Percentiles rank a stretch among this genome's conserved stretches.
Evolutionary conservation across 257 asterid species (phyloP).

Genomic region (Penstemon davidsonii): DNA sequence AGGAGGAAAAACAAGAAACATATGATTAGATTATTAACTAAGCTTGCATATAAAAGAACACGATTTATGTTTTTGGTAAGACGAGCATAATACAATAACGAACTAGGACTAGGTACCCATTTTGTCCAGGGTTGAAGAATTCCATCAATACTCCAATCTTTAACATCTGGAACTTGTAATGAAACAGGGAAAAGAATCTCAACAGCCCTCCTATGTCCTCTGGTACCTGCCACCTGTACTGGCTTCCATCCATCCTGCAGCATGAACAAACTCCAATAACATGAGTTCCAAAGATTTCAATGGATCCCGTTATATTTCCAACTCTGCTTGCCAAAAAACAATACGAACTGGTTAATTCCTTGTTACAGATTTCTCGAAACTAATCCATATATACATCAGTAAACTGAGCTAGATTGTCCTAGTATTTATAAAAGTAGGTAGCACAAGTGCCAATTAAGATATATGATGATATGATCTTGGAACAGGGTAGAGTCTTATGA

Average conservation of each 20-base stretch:
- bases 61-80: neutral
- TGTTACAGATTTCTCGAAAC: neutral
- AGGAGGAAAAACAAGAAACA: constrained; percentile 11
- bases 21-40: neutral
- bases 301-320: constrained; percentile 2
- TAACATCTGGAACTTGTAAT: constrained; percentile 38
- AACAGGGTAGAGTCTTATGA: too few species aligned
- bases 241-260: constrained; percentile 85
- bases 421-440: neutral
- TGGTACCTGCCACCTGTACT: constrained; percentile 74
- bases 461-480: too few species aligned
- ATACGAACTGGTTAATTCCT: neutral
- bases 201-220: constrained; percentile 65
- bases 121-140: constrained; percentile 50
- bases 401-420: constrained; percentile 11
- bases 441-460: too few species aligned
- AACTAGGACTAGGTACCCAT: constrained; percentile 46
- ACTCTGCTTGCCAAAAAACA: neutral
- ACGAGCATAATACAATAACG: neutral
- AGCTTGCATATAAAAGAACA: neutral
- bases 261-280: constrained; percentile 16
- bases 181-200: constrained; percentile 79
- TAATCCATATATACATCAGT: neutral
- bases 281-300: constrained; percentile 16
- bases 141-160: constrained; percentile 81